A percentile compares a stretch with the other conserved stretches of the same genome.
These are phyloP conservation scores for Podila clonocystis DNA, from an alignment of 192 early-diverging fungal genomes.

Conservation along the genomic window DNA sequence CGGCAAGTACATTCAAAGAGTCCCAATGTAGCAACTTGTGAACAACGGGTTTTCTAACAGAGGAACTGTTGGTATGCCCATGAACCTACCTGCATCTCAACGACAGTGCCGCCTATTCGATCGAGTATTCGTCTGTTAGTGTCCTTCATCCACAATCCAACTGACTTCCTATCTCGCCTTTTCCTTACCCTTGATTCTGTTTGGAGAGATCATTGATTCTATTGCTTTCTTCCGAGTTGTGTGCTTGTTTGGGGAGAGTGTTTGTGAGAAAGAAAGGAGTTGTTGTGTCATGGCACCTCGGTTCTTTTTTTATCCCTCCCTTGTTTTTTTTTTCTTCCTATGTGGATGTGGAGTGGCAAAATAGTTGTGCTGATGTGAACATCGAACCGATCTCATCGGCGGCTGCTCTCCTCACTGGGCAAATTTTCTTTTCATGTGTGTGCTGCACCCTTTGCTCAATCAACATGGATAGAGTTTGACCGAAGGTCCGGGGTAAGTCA, in stretches of 20 bases:
- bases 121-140: not conserved
- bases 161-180: not conserved
- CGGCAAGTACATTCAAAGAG: conserved; percentile 75
- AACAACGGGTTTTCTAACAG: not conserved
- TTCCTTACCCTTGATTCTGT: conserved; percentile 23
- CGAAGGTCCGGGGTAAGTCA: too few species aligned
- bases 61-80: not conserved
- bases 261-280: not conserved
- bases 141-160: not conserved
- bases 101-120: conserved; percentile 37
- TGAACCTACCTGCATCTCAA: conserved; percentile 43
- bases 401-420: too few species aligned
- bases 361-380: too few species aligned
- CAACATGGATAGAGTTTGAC: too few species aligned
- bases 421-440: too few species aligned
- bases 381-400: too few species aligned
- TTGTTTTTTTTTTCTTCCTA: too few species aligned
- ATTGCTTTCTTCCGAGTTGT: not conserved
- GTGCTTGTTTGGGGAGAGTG: not conserved
- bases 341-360: too few species aligned
- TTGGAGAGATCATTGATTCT: not conserved
- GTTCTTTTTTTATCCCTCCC: too few species aligned
- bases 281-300: too few species aligned
- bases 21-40: conserved; percentile 55
- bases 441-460: too few species aligned